A percentile compares a stretch with the other conserved stretches of the same genome.
These are phyloP conservation scores for Enterocytospora artemiae DNA, from an alignment of 371 early-diverging fungal genomes.

Conservation along the genomic window DNA sequence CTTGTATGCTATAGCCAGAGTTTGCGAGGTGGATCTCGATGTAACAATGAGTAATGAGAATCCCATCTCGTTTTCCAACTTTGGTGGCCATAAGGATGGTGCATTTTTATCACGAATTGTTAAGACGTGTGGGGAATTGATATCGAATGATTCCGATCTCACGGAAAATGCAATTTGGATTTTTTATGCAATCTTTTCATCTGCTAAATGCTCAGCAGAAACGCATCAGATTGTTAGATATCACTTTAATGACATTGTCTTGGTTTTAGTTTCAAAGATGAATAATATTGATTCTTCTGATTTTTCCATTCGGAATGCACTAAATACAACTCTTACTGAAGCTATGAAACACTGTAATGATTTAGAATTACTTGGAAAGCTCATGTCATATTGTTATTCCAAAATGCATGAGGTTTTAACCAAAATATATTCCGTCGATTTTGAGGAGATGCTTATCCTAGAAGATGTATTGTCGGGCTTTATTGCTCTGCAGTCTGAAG, in stretches of 20 bases:
- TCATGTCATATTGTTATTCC: not conserved
- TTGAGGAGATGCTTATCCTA: not conserved
- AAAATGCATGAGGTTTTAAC: not conserved
- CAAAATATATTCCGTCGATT: not conserved
- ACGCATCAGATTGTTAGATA: conserved; percentile 6
- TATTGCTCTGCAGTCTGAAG: not conserved
- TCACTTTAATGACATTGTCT: conserved; percentile 32
- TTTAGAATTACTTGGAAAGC: not conserved
- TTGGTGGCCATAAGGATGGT: too few relatives aligned
- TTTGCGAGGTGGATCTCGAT: conserved; percentile 46
- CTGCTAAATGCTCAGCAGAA: not conserved
- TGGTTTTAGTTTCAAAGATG: conserved; percentile 21
- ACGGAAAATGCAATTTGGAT: conserved; percentile 46
- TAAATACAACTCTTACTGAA: conserved; percentile 42
- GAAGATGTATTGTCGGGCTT: not conserved
- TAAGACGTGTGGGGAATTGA: conserved; percentile 16
- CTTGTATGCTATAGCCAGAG: conserved; percentile 44
- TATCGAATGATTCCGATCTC: conserved; percentile 5
- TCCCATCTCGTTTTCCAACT: too few relatives aligned
- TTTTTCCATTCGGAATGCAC: conserved; percentile 39
- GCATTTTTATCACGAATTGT: conserved; percentile 26
- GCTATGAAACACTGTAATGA: not conserved
- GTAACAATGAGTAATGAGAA: conserved; percentile 14
- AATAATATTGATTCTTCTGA: conserved; percentile 25
- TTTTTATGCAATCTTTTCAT: conserved; percentile 20